These are phyloP conservation scores for Aspergillus sclerotialis DNA, from an alignment of 2,329 filamentous ascomycete genomes.

Conservation along the genomic window DNA sequence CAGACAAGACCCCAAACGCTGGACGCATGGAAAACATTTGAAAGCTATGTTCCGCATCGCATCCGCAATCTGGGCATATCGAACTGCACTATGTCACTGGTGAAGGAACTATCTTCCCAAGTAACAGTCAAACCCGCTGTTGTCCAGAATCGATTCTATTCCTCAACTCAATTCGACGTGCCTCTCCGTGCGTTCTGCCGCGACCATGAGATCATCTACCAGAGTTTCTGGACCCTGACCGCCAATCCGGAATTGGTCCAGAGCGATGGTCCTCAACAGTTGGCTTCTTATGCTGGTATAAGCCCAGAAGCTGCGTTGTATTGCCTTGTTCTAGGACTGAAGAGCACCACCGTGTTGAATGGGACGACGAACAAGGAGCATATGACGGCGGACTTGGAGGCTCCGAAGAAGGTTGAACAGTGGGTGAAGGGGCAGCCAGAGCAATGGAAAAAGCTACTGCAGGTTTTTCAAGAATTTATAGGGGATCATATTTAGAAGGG, in stretches of 20 bases:
- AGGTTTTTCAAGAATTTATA: slow-evolving; percentile 40
- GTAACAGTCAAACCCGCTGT: slow-evolving; percentile 51
- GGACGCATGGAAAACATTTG: slow-evolving; percentile 59
- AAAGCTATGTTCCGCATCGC: slow-evolving; percentile 57
- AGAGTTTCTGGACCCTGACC: slow-evolving; percentile 57
- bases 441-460: slow-evolving; percentile 45
- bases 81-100: slow-evolving; percentile 56
- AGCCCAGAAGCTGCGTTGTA: slow-evolving; percentile 47
- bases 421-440: slow-evolving; percentile 41
- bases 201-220: slow-evolving; percentile 48
- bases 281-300: slow-evolving; percentile 42
- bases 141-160: slow-evolving; percentile 71
- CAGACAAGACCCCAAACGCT: slow-evolving; percentile 47
- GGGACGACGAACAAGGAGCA: slow-evolving; percentile 47
- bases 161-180: slow-evolving; percentile 52
- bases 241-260: slow-evolving; percentile 49
- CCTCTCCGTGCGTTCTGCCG: slow-evolving; percentile 52
- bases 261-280: slow-evolving; percentile 40
- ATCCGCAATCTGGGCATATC: slow-evolving; percentile 68
- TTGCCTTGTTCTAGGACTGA: slow-evolving; percentile 48
- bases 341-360: slow-evolving; percentile 46
- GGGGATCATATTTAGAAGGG: slow-evolving; percentile 23
- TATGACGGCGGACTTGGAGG: slow-evolving; percentile 48
- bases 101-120: slow-evolving; percentile 45
- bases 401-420: slow-evolving; percentile 33